Evolutionary conservation across 441 rosid genomes (phyloP).

Genomic region (Oxalis stricta): DNA sequence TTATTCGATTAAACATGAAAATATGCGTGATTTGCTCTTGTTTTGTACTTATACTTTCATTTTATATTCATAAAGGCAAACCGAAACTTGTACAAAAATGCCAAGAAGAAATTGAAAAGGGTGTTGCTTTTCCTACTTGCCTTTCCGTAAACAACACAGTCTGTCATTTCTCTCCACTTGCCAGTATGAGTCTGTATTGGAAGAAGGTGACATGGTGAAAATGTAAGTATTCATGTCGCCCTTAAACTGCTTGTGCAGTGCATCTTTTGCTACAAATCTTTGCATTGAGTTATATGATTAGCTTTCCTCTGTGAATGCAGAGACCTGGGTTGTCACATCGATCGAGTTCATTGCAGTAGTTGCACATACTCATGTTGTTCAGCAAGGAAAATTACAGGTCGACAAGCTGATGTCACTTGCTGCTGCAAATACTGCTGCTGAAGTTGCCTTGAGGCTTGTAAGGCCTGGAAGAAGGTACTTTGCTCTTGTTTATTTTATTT

Average conservation of each 20-base stretch:
- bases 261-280: no score
- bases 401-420: slow-evolving; percentile 85
- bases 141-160: slow-evolving; percentile 78
- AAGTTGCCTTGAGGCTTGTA: slow-evolving; percentile 95
- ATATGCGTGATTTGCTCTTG: neutral
- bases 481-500: neutral
- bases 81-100: slow-evolving; percentile 83
- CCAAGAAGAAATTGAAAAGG: slow-evolving; percentile 78
- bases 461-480: slow-evolving; percentile 85
- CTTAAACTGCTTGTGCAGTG: neutral
- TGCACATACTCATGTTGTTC: slow-evolving; percentile 78
- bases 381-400: slow-evolving; percentile 51
- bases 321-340: slow-evolving; percentile 95
- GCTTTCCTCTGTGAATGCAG: slow-evolving; percentile 17
- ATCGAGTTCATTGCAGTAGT: slow-evolving; percentile 92
- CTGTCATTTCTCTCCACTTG: slow-evolving; percentile 82
- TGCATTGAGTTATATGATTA: neutral
- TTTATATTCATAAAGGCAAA: slow-evolving; percentile 36
- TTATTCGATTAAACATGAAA: no score
- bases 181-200: slow-evolving; percentile 54
- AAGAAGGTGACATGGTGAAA: slow-evolving; percentile 79
- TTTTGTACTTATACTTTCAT: no score
- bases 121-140: slow-evolving; percentile 94
- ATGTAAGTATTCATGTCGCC: slow-evolving; percentile 36
- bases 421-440: slow-evolving; percentile 92